Evolutionary conservation across 2,329 filamentous ascomycete species (phyloP), one percentile per base, ranked within the genome.

Genomic region (Thielaviopsis populi): DNA sequence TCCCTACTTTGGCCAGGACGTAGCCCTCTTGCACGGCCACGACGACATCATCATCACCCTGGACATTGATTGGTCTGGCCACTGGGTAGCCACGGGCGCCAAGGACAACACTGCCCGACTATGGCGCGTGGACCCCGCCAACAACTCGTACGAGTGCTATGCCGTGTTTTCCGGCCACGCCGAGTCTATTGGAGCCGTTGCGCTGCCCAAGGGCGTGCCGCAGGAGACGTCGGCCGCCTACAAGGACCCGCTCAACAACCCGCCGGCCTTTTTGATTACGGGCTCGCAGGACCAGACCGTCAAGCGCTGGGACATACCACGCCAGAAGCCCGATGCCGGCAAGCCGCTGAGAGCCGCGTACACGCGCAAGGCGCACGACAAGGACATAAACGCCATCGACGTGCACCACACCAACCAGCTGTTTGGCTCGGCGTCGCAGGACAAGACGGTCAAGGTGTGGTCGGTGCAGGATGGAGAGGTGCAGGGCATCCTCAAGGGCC

Each of bases 391-490:
- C 70, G 91, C 94, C 1, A 82, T 99, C 61, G 90, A 95, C 68
- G 80, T 94, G 11, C 89, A 91, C 68, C 81, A 84, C 24, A 79
- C 82, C 1, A 83, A 83, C 3, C 83, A 85, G n/a, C 75, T 96
- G 0, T 97, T 99, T 71, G 95, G 92, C 2, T 96, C 94, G 0
- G 92, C 94, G 37, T 97, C 92, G 4, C 94, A 99, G 75, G 94
- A 99, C 73, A 89, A 91, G 68, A 95, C 90, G 0, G 91, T 97
- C 68, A 99, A 97, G 76, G 94, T 99, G 66, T 99, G 92, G 88
- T 94, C 91, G 7, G 80, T 87, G 6, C 86, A 91, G 68, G 89
- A 94, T 72, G 91, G 95, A 22, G 91, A 96, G 70, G 88, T 91
- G 0, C 84, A 94, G 67, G 95, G 94, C 68, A 90, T 99, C 40